phyloP scores from a whole-genome alignment of 768 basidiomycete genomes.

The Kwoniella mangroviensis region DNA sequence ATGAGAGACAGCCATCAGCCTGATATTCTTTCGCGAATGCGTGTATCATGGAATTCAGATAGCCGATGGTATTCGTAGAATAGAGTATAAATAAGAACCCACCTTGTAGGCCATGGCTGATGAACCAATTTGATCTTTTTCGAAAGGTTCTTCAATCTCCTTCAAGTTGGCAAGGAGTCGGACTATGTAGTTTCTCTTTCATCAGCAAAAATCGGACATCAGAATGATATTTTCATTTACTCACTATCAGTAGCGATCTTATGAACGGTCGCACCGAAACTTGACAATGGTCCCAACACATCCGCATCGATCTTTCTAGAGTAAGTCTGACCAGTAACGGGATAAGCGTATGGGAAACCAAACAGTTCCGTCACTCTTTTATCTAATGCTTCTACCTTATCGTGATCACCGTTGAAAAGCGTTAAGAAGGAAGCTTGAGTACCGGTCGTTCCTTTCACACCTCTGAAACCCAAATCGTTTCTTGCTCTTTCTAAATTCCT shows the following conservation, averaged over 20 bases:
- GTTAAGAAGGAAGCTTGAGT: conserved; percentile 95
- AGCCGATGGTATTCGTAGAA: not conserved
- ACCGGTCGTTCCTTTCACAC: conserved; percentile 99
- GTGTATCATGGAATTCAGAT: not conserved
- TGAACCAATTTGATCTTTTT: conserved; percentile 91
- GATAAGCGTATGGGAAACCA: conserved; percentile 93
- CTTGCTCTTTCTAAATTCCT: conserved; percentile 87
- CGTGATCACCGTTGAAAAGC: conserved; percentile 92
- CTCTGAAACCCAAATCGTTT: conserved; percentile 92
- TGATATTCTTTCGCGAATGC: not conserved
- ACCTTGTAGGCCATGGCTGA: conserved; percentile 97
- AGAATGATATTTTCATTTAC: conserved; percentile 18
- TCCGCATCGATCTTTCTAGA: conserved; percentile 97
- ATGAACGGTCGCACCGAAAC: conserved; percentile 89
- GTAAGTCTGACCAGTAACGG: conserved; percentile 98
- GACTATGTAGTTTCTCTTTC: conserved; percentile 56
- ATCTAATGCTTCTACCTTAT: conserved; percentile 91
- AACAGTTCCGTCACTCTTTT: conserved; percentile 84
- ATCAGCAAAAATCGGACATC: not conserved
- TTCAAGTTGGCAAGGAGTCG: conserved; percentile 92
- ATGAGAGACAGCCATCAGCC: not conserved
- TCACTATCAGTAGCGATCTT: conserved; percentile 89
- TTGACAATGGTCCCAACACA: conserved; percentile 85
- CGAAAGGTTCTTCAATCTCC: conserved; percentile 99
- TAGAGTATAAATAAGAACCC: not conserved